Conservation (phyloP, 495 filamentous ascomycete genomes). For the Trichocladium uniseriatum region DNA sequence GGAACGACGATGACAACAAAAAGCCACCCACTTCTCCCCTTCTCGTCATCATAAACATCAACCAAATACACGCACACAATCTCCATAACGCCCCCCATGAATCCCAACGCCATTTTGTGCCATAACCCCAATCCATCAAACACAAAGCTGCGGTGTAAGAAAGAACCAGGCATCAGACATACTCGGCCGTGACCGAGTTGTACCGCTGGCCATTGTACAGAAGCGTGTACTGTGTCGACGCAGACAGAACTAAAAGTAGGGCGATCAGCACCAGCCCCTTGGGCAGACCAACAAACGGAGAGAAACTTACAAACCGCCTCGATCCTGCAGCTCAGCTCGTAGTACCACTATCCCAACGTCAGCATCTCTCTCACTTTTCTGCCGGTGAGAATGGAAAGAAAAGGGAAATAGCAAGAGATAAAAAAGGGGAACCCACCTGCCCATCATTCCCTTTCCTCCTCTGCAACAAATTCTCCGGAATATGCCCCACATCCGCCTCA, state of each 20-base stretch:
- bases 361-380: not conserved
- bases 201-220: slow-evolving; percentile 25
- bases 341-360: slow-evolving; percentile 14
- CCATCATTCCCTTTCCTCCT: slow-evolving; percentile 21
- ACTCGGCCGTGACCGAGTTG: slow-evolving; percentile 27
- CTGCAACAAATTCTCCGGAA: slow-evolving; percentile 20
- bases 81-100: too few species aligned
- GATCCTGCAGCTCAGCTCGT: slow-evolving; percentile 21
- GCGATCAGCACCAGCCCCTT: not conserved
- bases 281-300: not conserved
- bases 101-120: too few species aligned
- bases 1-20: too few species aligned
- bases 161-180: slow-evolving; percentile 24
- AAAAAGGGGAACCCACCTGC: not conserved
- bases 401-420: not conserved
- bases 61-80: too few species aligned
- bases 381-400: not conserved
- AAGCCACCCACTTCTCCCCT: too few species aligned
- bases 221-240: slow-evolving; percentile 28
- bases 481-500: slow-evolving; percentile 24
- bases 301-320: slow-evolving; percentile 24
- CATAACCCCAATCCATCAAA: too few species aligned
- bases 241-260: slow-evolving; percentile 19
- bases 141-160: not conserved
- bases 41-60: too few species aligned